Percentiles rank a stretch among this genome's conserved stretches.
phyloP scores from a whole-genome alignment of 2,329 filamentous ascomycete species.

The Aspergillus felis region DNA sequence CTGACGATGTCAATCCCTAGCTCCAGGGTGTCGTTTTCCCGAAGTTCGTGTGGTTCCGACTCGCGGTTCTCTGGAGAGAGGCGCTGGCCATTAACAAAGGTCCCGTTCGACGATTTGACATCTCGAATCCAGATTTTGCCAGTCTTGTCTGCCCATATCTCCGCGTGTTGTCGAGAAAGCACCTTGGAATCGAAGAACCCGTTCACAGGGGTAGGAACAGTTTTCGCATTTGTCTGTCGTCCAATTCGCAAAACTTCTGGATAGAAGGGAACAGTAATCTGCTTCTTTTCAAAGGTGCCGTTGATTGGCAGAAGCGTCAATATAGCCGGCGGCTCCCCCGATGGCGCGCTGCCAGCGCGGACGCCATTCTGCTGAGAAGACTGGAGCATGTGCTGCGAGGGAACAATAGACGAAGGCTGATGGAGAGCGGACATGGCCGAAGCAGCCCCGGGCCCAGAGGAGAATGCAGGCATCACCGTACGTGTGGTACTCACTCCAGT shows the following conservation, averaged over 20 bases:
- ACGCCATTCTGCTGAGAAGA: conserved; percentile 59
- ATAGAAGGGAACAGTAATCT: conserved; percentile 85
- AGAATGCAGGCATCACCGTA: conserved; percentile 55
- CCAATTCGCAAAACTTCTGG: conserved; percentile 95
- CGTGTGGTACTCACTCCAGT: conserved; percentile 59
- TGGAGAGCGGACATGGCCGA: conserved; percentile 62
- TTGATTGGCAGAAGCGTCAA: conserved; percentile 87
- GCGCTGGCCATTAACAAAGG: conserved; percentile 90
- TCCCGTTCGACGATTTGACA: conserved; percentile 97
- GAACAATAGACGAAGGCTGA: conserved; percentile 58
- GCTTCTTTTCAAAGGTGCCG: conserved; percentile 94
- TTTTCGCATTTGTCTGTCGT: conserved; percentile 95
- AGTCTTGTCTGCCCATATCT: conserved; percentile 81
- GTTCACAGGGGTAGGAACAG: conserved; percentile 82
- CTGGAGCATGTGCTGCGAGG: conserved; percentile 66
- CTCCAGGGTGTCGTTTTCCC: conserved; percentile 87
- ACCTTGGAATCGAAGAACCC: conserved; percentile 99
- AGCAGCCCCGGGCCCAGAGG: conserved; percentile 56
- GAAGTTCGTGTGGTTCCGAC: conserved; percentile 89
- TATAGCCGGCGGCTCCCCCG: conserved; percentile 65
- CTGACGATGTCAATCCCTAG: conserved; percentile 97
- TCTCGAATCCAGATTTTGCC: conserved; percentile 95
- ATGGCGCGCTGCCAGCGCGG: conserved; percentile 41
- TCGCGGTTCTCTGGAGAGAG: conserved; percentile 92
- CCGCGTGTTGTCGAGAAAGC: conserved; percentile 89